These are phyloP conservation scores for Penicillium verrucosum DNA, from an alignment of 2,329 filamentous ascomycete species.

Conservation along the genomic window DNA sequence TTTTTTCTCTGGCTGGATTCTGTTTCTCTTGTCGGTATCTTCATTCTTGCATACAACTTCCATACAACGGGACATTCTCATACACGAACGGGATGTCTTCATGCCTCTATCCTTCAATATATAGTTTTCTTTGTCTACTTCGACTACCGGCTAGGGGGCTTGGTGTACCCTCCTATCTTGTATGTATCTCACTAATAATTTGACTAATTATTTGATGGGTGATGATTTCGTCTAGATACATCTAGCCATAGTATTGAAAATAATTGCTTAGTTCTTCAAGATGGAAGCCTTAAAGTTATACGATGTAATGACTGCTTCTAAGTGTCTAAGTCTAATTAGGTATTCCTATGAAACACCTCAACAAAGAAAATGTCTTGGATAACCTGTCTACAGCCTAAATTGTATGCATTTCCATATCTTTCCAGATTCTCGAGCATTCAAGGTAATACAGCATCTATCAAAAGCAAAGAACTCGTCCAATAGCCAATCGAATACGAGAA, in stretches of 20 bases:
- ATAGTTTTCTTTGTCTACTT: neutral
- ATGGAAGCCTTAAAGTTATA: neutral
- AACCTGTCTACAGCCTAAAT: neutral
- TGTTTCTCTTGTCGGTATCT: neutral
- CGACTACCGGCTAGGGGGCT: neutral
- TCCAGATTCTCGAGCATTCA: neutral
- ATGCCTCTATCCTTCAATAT: slow-evolving; percentile 5
- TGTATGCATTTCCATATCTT: neutral
- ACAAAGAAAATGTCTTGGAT: neutral
- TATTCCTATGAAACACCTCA: neutral
- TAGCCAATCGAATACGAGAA: neutral
- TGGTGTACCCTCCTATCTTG: neutral
- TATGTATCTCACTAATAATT: neutral
- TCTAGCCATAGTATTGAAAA: neutral
- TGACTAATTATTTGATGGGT: too few species aligned
- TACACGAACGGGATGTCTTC: slow-evolving; percentile 21
- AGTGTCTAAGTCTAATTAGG: neutral
- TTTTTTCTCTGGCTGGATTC: neutral
- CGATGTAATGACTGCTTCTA: neutral
- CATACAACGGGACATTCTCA: slow-evolving; percentile 18
- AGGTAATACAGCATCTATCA: neutral
- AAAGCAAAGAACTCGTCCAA: neutral
- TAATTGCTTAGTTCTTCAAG: too few species aligned
- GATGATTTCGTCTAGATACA: neutral
- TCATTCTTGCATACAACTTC: slow-evolving; percentile 6